Conservation (phyloP, 768 basidiomycete genomes). For the Rubroboletus satanas region DNA sequence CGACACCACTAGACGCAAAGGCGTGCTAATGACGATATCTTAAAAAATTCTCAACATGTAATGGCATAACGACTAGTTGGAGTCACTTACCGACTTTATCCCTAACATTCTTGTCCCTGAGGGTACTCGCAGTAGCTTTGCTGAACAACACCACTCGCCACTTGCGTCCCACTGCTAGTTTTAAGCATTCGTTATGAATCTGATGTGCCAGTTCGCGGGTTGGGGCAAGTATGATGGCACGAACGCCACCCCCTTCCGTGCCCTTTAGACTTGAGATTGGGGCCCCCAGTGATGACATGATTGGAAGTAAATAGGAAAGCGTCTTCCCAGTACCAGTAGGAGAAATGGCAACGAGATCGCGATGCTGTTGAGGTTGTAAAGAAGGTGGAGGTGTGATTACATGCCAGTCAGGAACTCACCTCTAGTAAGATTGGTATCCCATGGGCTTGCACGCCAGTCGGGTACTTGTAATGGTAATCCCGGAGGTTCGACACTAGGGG, state of each 20-base stretch:
- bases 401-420: constrained; percentile 38
- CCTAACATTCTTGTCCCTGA: constrained; percentile 65
- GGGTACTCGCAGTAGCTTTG: constrained; percentile 83
- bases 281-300: constrained; percentile 55
- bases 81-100: constrained; percentile 70
- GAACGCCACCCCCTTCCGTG: constrained; percentile 53
- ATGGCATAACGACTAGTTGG: background rate
- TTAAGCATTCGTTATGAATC: constrained; percentile 87
- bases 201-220: constrained; percentile 96
- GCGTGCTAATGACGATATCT: constrained; percentile 94
- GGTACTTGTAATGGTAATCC: constrained; percentile 55
- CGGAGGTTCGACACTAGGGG: constrained; percentile 63
- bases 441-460: constrained; percentile 80
- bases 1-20: constrained; percentile 80
- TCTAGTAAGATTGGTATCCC: constrained; percentile 78
- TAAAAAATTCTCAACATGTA: background rate
- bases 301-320: constrained; percentile 83
- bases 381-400: background rate
- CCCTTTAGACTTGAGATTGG: constrained; percentile 50
- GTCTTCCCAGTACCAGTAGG: constrained; percentile 99
- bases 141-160: constrained; percentile 82
- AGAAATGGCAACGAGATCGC: constrained; percentile 91
- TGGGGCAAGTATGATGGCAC: constrained; percentile 82
- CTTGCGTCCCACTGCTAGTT: constrained; percentile 73
- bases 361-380: constrained; percentile 41